Percentiles rank a stretch among this genome's conserved stretches.
Evolutionary conservation across 768 basidiomycete species (phyloP).

Genomic region (Pisolithus marmoratus): DNA sequence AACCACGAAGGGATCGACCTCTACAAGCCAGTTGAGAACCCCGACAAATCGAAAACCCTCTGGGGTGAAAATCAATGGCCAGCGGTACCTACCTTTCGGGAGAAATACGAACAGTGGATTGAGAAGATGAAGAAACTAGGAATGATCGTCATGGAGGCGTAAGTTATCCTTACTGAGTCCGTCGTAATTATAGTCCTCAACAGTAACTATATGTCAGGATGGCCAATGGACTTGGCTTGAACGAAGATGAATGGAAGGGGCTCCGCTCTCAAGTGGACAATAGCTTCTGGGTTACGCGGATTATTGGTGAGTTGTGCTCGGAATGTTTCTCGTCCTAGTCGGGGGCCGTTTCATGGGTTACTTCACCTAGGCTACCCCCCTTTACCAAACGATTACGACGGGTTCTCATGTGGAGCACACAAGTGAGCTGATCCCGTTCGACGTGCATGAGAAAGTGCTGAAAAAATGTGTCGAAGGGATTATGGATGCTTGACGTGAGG

Average conservation of each 20-base stretch:
- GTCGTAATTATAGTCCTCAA: neutral
- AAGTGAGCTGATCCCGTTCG: slow-evolving; percentile 42
- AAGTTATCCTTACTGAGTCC: slow-evolving; percentile 23
- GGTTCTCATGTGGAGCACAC: slow-evolving; percentile 87
- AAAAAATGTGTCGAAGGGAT: slow-evolving; percentile 44
- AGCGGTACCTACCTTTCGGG: slow-evolving; percentile 45
- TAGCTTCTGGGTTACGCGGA: slow-evolving; percentile 86
- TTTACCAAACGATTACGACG: slow-evolving; percentile 70
- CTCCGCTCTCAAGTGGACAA: slow-evolving; percentile 70
- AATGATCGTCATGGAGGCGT: slow-evolving; percentile 82
- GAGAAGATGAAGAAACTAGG: slow-evolving; percentile 84
- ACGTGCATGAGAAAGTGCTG: neutral
- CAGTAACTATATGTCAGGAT: slow-evolving; percentile 43
- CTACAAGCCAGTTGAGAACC: slow-evolving; percentile 64
- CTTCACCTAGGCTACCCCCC: slow-evolving; percentile 72
- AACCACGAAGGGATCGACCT: slow-evolving; percentile 84
- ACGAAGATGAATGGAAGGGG: slow-evolving; percentile 58
- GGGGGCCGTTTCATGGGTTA: neutral
- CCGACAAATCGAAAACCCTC: slow-evolving; percentile 64
- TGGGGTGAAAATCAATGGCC: slow-evolving; percentile 93
- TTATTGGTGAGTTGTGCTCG: slow-evolving; percentile 50
- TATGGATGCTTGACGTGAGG: slow-evolving; percentile 86
- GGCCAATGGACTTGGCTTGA: slow-evolving; percentile 76
- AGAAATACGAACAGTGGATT: slow-evolving; percentile 69
- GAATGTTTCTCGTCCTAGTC: neutral